These are phyloP conservation scores for Aspergillus homomorphus DNA, from an alignment of 495 filamentous ascomycete genomes.

Conservation along the genomic window DNA sequence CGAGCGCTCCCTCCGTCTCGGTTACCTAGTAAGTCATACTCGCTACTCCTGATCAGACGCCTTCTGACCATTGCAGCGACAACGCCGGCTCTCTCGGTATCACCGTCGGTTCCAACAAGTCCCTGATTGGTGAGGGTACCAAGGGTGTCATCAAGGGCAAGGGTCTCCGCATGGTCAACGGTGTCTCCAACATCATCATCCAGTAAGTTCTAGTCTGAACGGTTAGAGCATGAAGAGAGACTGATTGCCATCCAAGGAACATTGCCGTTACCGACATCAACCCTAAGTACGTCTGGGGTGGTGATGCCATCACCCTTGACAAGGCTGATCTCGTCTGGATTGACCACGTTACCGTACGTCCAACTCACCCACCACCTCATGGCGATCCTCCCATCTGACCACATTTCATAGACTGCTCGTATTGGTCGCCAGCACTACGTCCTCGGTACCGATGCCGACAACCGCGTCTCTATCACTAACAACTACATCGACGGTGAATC, in stretches of 20 bases:
- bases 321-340: constrained; percentile 43
- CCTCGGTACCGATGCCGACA: constrained; percentile 34
- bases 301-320: constrained; percentile 43
- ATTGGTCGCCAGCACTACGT: constrained; percentile 45
- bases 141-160: constrained; percentile 43
- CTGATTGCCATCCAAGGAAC: constrained; percentile 25
- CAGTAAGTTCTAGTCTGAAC: constrained; percentile 25
- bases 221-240: constrained; percentile 9
- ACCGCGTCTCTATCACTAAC: constrained; percentile 45
- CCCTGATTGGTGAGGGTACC: constrained; percentile 39
- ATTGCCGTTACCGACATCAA: constrained; percentile 46
- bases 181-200: constrained; percentile 45
- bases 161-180: constrained; percentile 40
- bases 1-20: constrained; percentile 22
- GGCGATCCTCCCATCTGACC: not conserved
- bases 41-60: too few relatives aligned
- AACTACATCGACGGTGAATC: constrained; percentile 39
- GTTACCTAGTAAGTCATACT: constrained; percentile 32
- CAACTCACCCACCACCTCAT: constrained; percentile 17
- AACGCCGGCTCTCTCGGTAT: constrained; percentile 40
- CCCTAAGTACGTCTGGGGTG: constrained; percentile 47
- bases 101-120: constrained; percentile 42
- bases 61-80: too few relatives aligned
- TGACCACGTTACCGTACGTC: constrained; percentile 42
- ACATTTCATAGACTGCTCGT: constrained; percentile 29